Conservation (phyloP, 148 eudicot species). For the Cornus suecica region DNA sequence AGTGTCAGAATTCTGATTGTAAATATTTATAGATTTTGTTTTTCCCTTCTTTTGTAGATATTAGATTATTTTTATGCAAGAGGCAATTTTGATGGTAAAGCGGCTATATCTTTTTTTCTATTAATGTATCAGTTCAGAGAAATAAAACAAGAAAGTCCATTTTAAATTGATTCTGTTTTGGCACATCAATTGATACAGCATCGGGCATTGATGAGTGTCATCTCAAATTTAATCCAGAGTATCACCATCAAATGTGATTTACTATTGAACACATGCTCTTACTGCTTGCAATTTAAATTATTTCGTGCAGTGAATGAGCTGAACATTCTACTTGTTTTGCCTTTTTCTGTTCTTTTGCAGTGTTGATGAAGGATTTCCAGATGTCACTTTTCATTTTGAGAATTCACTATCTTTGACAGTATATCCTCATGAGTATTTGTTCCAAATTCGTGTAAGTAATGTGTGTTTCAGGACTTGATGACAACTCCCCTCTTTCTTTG, state of each 20-base stretch:
- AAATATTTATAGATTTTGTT: too few relatives aligned
- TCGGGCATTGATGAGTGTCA: too few relatives aligned
- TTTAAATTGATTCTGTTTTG: too few relatives aligned
- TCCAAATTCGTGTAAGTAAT: constrained; percentile 35
- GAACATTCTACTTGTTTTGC: neutral
- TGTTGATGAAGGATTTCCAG: constrained; percentile 42
- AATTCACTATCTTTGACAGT: constrained; percentile 40
- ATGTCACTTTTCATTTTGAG: constrained; percentile 37
- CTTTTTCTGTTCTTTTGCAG: constrained; percentile 28
- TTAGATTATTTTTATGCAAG: too few relatives aligned
- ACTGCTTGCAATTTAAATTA: neutral
- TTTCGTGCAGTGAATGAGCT: neutral
- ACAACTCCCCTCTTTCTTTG: neutral
- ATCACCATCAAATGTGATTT: neutral
- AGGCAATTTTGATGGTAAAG: too few relatives aligned
- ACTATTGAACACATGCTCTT: neutral
- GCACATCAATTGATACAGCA: too few relatives aligned
- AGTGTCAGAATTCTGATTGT: too few relatives aligned
- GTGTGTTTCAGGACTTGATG: neutral
- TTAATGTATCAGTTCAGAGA: too few relatives aligned
- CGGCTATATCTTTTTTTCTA: too few relatives aligned
- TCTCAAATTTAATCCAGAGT: neutral
- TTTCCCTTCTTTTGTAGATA: too few relatives aligned
- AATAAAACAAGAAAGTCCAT: too few relatives aligned
- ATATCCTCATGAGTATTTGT: constrained; percentile 52